Base-by-base conservation (phyloP, 2,329 filamentous ascomycete genomes). In the Daldinia sp. region DNA sequence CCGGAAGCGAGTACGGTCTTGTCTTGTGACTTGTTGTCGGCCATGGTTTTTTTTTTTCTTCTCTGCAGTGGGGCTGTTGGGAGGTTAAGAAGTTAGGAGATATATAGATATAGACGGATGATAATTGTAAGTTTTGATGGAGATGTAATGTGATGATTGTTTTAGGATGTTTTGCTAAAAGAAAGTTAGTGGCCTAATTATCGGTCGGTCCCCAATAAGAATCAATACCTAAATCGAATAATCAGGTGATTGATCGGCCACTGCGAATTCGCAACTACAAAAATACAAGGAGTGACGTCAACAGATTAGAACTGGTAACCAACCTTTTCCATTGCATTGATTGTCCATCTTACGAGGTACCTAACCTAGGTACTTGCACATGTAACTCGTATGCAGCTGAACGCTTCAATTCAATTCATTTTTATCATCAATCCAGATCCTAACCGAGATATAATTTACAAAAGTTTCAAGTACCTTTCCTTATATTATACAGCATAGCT, bases 11-110 rank as follows among this genome's bases (percentile, higher is more conserved):
- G 7, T 13, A 35, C 47, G 17, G 45, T n/a, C 25, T 67, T 58
- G 13, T 63, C 49, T 48, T 63, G 59, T n/a, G 55, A 41, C 48
- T 57, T 61, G n/a, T 61, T 35, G 35, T 68, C 65, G 29, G 65
- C 53, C 65, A 68, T 68, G 0, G 9, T 45, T 43, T 21, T 45
- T n/a, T 30, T 63, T 61, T 19, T 13, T 49, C 23, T 15, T 10
- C 23, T 48, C 52, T 35, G 10, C 8, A n/a, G 13, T 41, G 8
- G 34, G 34, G 19, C 4, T n/a, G 15, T 29, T 48, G 17, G 15
- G 29, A 50, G 21, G 32, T 7, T 17, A n/a, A n/a, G n/a, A n/a
- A n/a, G n/a, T n/a, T n/a, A n/a, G n/a, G n/a, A n/a, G n/a, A n/a
- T n/a, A n/a, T n/a, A n/a, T n/a, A n/a, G 23, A 21, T 32, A 27